These are phyloP conservation scores for Tuber calosporum DNA, from an alignment of 495 filamentous ascomycete species.

Conservation along the genomic window DNA sequence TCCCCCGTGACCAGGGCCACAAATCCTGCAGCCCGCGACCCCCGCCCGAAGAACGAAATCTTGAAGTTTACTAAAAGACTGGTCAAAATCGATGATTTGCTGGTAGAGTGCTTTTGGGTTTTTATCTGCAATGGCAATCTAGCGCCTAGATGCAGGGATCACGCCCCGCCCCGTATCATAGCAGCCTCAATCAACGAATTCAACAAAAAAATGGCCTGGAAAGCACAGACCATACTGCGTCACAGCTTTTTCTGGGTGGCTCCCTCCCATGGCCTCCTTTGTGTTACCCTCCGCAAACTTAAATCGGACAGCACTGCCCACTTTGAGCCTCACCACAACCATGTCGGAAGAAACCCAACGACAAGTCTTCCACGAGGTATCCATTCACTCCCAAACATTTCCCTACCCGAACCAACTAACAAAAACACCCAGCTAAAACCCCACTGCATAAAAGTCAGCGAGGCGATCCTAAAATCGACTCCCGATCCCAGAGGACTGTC, in stretches of 20 bases:
- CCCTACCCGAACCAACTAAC: not conserved
- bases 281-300: not conserved
- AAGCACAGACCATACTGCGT: not conserved
- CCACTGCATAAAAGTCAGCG: not conserved
- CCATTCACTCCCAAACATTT: not conserved
- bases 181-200: not conserved
- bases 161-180: not conserved
- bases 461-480: not conserved
- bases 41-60: not conserved
- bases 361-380: slow-evolving; percentile 3
- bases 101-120: not conserved
- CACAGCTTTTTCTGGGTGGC: not conserved
- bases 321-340: not conserved
- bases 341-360: not conserved
- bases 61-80: not conserved
- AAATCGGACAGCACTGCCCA: not conserved
- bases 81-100: not conserved
- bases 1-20: not conserved
- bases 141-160: not conserved
- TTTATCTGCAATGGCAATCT: not conserved
- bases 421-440: not conserved
- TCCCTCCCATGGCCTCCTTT: not conserved
- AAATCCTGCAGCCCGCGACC: not conserved
- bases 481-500: not conserved
- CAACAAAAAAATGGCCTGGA: not conserved